Evolutionary conservation across 2,329 filamentous ascomycete genomes (phyloP), one percentile per base, ranked within the genome.

Genomic region (Trichoderma cornu-damae): DNA sequence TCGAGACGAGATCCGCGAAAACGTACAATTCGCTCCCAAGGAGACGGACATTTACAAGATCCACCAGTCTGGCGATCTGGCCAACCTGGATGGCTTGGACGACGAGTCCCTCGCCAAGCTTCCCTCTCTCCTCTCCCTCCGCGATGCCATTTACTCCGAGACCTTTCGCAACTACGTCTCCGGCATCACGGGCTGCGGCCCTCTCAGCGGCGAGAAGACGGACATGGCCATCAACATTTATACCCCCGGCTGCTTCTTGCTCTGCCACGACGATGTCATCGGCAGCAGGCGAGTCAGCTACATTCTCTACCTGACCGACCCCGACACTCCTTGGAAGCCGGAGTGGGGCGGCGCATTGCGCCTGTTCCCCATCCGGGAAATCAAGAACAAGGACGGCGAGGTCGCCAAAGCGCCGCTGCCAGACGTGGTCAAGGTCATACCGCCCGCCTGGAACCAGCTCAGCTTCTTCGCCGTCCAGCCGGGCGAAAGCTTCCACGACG

Each of bases 31-130:
- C 76, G 96, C 94, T 11, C 92, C 92, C 66, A 99, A 99, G 73
- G 94, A 99, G 74, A 99, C 94, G 47, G 94, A 99, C 72, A 99
- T 99, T 66, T 99, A 99, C 82, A 96, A 95, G 75, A 97, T 99
- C 69, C 92, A 96, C 80, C 94, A 99, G 77, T 97, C 93, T 4
- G 94, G 94, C 63, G 94, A 99, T 71, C 82, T 99, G 32, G 94
- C 94, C 46, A 99, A 99, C 74, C 84, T 99, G 59, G 93, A 96
- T 73, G 94, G 94, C 22, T 83, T 99, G 42, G 90, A 96, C 61
- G 87, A 95, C 69, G 85, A 86, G 6, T 91, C 92, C 6, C 81
- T 97, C 55, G 82, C 87, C 61, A 91, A 90, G 69, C 78, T 99
- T 12, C 94, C 94, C 0, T 96, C 90, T 11, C 79, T 99, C n/a